Evolutionary conservation across 176 grass and related monocot species (phyloP).

Genomic region (sorghum (Sorghum bicolor)): DNA sequence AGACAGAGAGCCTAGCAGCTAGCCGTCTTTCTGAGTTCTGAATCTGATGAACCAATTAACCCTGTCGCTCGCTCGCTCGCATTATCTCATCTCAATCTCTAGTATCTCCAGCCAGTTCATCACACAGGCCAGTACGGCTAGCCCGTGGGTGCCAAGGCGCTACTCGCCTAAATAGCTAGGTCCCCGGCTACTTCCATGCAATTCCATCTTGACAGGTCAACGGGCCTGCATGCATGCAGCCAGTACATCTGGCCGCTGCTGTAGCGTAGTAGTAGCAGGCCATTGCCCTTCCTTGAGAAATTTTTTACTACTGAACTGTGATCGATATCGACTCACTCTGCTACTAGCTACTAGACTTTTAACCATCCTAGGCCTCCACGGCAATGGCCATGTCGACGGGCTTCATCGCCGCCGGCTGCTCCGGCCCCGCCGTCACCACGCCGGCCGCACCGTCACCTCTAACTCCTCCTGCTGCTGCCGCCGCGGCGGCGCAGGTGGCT

Average conservation of each 20-base stretch:
- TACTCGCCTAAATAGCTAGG: not conserved
- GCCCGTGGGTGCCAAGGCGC: constrained; percentile 15
- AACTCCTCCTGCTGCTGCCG: not conserved
- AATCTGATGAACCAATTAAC: not conserved
- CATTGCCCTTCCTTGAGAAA: not conserved
- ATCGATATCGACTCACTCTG: not conserved
- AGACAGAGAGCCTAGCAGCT: not conserved
- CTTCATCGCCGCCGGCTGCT: not conserved
- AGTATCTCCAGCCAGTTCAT: constrained; percentile 5
- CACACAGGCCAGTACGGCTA: not conserved
- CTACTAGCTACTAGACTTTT: not conserved
- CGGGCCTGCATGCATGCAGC: constrained; percentile 17
- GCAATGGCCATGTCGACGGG: constrained; percentile 31
- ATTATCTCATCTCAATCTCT: not conserved
- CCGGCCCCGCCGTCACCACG: not conserved
- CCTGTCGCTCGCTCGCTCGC: not conserved
- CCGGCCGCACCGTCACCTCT: not conserved
- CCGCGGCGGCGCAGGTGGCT: not conserved
- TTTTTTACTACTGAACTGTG: not conserved
- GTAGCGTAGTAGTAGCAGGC: not conserved
- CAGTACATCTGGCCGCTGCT: not conserved
- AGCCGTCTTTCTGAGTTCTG: not conserved
- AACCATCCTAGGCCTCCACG: constrained; percentile 7
- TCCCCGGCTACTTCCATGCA: not conserved
- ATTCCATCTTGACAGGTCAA: constrained; percentile 7